These are phyloP conservation scores for Amoebophrya sp. DNA, from an alignment of 169 alveolate genomes.

Conservation along the genomic window DNA sequence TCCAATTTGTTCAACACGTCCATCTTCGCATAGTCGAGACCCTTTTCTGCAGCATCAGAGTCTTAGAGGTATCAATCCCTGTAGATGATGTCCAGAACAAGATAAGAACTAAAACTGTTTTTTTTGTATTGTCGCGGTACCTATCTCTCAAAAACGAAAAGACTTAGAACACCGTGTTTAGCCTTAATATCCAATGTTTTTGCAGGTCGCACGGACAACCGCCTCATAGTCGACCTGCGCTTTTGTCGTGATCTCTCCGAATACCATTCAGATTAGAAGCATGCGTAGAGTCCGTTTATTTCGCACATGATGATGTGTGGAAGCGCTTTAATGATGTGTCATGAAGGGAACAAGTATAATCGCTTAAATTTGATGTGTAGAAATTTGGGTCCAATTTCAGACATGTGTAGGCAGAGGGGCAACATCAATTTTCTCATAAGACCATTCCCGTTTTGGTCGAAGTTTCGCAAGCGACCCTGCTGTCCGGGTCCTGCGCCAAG, in stretches of 20 bases:
- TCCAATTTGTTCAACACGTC: slow-evolving; percentile 82
- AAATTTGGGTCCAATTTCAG: no score
- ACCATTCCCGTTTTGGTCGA: slow-evolving; percentile 77
- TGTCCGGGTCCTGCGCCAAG: slow-evolving; percentile 70
- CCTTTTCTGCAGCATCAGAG: slow-evolving; percentile 61
- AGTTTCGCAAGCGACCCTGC: slow-evolving; percentile 88
- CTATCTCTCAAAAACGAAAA: neutral
- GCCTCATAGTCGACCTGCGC: slow-evolving; percentile 82
- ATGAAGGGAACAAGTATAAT: no score
- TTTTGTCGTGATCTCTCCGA: slow-evolving; percentile 91
- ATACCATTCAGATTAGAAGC: no score
- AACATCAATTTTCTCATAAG: no score
- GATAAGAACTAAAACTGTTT: neutral
- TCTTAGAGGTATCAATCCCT: neutral
- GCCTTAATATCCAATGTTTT: neutral
- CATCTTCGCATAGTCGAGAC: slow-evolving; percentile 88
- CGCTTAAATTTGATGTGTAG: no score
- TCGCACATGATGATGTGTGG: no score
- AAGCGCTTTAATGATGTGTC: no score
- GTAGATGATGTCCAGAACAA: no score
- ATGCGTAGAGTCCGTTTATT: no score
- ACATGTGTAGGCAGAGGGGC: no score
- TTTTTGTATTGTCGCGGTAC: neutral
- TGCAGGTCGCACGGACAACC: slow-evolving; percentile 80
- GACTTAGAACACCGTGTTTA: neutral